Evolutionary conservation across 202 grass and related monocot species (phyloP).

Genomic region (Cymbopogon flexuosus): DNA sequence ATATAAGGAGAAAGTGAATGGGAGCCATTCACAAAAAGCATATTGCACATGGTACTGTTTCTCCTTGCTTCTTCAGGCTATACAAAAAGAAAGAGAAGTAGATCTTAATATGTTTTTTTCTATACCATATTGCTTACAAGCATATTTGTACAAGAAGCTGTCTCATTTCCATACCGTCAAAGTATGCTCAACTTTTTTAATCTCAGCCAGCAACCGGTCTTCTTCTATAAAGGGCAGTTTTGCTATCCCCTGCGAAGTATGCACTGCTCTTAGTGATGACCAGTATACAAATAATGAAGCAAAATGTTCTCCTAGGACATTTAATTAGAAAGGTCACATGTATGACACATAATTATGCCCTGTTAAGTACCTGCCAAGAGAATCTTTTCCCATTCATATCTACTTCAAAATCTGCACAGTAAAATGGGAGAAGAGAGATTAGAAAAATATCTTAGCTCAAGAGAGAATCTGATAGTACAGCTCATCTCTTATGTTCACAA

Average conservation of each 20-base stretch:
- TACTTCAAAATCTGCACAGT: constrained; percentile 81
- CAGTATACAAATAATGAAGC: not conserved
- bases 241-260: constrained; percentile 69
- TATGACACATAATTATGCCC: constrained; percentile 23
- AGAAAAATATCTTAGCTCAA: constrained; percentile 5
- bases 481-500: constrained; percentile 5
- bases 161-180: constrained; percentile 56
- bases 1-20: constrained; percentile 90
- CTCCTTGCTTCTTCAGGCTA: constrained; percentile 91
- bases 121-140: constrained; percentile 6
- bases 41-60: constrained; percentile 84
- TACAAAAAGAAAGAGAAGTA: constrained; percentile 17
- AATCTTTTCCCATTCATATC: constrained; percentile 99
- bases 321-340: not conserved
- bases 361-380: constrained; percentile 79
- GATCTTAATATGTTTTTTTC: not conserved
- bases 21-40: constrained; percentile 95
- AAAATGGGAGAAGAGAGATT: constrained; percentile 13
- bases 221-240: constrained; percentile 98
- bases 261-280: constrained; percentile 18
- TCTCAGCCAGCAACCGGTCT: constrained; percentile 78
- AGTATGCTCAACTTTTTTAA: constrained; percentile 89
- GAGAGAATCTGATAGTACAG: not conserved
- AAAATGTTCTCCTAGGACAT: not conserved
- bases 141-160: constrained; percentile 1